Percentiles rank a stretch among this genome's conserved stretches.
phyloP scores from a whole-genome alignment of 139 green algal genomes.

The Zygnema circumcarinatum region DNA sequence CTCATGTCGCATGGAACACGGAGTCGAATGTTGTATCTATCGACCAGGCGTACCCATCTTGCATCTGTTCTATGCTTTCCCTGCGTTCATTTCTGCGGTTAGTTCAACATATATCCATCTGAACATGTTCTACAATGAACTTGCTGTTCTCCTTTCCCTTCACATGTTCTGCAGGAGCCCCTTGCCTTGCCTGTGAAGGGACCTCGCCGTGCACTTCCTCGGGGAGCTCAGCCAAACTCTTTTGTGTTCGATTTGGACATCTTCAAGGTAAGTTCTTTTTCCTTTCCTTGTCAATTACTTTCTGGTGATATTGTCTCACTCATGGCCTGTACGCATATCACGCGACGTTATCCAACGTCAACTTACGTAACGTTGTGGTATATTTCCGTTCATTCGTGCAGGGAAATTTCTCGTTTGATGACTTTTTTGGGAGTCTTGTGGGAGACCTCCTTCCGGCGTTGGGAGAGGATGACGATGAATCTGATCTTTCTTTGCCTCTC shows the following conservation, averaged over 20 bases:
- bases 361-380: background rate
- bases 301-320: background rate
- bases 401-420: constrained; percentile 37
- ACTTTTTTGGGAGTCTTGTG: constrained; percentile 42
- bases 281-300: background rate
- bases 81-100: too few relatives aligned
- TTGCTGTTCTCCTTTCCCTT: too few relatives aligned
- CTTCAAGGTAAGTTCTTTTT: background rate
- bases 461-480: background rate
- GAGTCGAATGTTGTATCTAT: too few relatives aligned
- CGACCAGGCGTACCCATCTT: too few relatives aligned
- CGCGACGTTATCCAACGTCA: background rate
- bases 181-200: background rate
- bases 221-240: background rate
- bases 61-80: too few relatives aligned
- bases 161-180: too few relatives aligned
- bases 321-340: background rate
- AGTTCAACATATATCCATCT: too few relatives aligned
- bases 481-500: background rate
- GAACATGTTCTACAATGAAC: too few relatives aligned
- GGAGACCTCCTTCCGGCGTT: constrained; percentile 22
- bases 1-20: too few relatives aligned
- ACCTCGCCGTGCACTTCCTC: background rate
- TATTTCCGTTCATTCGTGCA: background rate
- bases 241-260: background rate